phyloP scores from a whole-genome alignment of 257 asterid genomes.

The Nicotiana undulata region DNA sequence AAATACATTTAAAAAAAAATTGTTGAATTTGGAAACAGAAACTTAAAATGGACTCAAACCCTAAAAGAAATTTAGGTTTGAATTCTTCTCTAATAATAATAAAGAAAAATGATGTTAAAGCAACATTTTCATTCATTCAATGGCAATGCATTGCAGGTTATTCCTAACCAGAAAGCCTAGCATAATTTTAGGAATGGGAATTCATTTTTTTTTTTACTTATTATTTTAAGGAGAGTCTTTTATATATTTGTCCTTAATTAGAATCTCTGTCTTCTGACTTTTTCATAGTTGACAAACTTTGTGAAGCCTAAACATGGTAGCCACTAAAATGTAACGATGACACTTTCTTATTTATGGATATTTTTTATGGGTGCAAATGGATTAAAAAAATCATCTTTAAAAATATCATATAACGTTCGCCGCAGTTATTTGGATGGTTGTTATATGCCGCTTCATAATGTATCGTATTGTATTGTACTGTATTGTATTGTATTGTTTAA shows the following conservation, averaged over 20 bases:
- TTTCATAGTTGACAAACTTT: not conserved
- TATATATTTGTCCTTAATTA: not conserved
- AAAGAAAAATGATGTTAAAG: constrained; percentile 8
- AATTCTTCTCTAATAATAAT: constrained; percentile 3
- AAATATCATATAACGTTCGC: not conserved
- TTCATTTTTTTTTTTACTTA: not conserved
- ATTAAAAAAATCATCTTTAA: not conserved
- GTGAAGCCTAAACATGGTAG: not conserved
- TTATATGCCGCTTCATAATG: too few relatives aligned
- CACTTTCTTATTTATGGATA: not conserved
- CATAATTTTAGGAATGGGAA: not conserved
- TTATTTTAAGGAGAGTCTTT: not conserved
- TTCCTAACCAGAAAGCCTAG: constrained; percentile 1
- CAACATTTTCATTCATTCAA: not conserved
- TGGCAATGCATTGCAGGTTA: constrained; percentile 1
- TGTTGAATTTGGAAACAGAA: not conserved
- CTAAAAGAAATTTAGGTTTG: constrained; percentile 5
- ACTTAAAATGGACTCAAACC: not conserved
- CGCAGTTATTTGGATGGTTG: too few relatives aligned
- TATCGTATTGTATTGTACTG: too few relatives aligned
- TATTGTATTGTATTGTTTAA: too few relatives aligned
- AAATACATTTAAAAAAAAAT: not conserved
- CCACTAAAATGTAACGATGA: not conserved
- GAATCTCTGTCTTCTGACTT: not conserved
- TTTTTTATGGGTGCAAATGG: not conserved